Percentiles rank a stretch among this genome's conserved stretches.
Conservation (phyloP, 2,329 filamentous ascomycete genomes). For the Hymenotorrendiella dingleyae region DNA sequence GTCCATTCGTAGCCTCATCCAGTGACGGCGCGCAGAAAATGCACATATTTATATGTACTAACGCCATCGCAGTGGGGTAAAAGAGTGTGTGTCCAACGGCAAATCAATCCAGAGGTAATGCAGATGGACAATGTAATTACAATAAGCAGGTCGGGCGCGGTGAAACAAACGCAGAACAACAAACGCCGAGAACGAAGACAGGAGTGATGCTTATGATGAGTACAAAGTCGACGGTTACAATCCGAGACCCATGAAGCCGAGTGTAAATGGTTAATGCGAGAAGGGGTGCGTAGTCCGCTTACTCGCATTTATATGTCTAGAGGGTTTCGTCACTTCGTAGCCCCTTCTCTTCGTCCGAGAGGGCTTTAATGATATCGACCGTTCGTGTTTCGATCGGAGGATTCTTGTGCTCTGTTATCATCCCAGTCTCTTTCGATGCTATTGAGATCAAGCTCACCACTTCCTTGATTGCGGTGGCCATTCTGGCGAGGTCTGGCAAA, state of each 20-base stretch:
- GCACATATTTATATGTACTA: constrained; percentile 20
- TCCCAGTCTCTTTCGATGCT: constrained; percentile 21
- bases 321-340: constrained; percentile 27
- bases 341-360: constrained; percentile 14
- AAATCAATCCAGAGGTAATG: constrained; percentile 4
- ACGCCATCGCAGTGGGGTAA: constrained; percentile 13
- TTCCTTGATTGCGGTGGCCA: constrained; percentile 56
- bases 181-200: constrained; percentile 14
- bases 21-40: constrained; percentile 7
- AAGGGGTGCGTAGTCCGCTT: constrained; percentile 10
- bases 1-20: constrained; percentile 11
- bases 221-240: constrained; percentile 14
- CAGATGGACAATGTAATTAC: constrained; percentile 16
- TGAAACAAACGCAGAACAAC: constrained; percentile 12
- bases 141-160: constrained; percentile 16
- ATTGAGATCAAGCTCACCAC: constrained; percentile 37
- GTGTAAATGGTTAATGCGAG: constrained; percentile 11
- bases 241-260: neutral
- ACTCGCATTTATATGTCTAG: constrained; percentile 18
- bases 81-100: constrained; percentile 16
- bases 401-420: constrained; percentile 28
- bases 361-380: constrained; percentile 23
- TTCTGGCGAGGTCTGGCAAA: constrained; percentile 52
- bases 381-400: constrained; percentile 27
- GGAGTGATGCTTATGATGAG: constrained; percentile 4